Percentiles rank a stretch among this genome's conserved stretches.
These are phyloP conservation scores for Puccinia coronata DNA, from an alignment of 1,284 basidiomycete species.

Conservation along the genomic window DNA sequence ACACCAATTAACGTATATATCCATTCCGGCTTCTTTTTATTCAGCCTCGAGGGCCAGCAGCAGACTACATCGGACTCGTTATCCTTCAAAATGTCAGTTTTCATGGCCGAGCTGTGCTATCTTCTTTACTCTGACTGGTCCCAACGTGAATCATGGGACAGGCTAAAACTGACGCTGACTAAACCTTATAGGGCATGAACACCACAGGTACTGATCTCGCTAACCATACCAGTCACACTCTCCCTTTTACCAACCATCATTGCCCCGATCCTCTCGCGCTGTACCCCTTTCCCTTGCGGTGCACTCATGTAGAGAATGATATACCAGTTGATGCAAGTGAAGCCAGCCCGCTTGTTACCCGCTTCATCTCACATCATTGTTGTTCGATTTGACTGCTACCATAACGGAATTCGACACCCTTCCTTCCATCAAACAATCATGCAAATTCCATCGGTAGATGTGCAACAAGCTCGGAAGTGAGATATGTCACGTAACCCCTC, in stretches of 20 bases:
- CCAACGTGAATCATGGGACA: slow-evolving; percentile 6
- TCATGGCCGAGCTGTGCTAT: background rate
- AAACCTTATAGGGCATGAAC: slow-evolving; percentile 44
- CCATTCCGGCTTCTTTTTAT: background rate
- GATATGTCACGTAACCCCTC: background rate
- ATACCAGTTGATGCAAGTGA: background rate
- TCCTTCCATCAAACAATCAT: background rate
- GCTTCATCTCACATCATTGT: background rate
- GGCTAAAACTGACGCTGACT: slow-evolving; percentile 47
- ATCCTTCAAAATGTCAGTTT: slow-evolving; percentile 48
- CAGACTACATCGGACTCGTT: slow-evolving; percentile 25
- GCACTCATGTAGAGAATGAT: background rate
- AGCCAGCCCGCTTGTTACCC: background rate
- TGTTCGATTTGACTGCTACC: background rate
- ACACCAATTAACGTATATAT: background rate
- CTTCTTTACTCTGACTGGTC: background rate
- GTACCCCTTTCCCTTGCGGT: background rate
- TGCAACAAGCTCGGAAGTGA: background rate
- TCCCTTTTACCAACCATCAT: no score
- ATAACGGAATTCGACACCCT: background rate
- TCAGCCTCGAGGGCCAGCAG: slow-evolving; percentile 15
- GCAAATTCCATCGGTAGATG: background rate
- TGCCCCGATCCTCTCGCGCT: background rate
- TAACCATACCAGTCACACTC: background rate
- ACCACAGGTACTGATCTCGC: slow-evolving; percentile 39